These are phyloP conservation scores for Rhynchospora tenuis DNA, from an alignment of 176 grass and related monocot species.

Conservation along the genomic window DNA sequence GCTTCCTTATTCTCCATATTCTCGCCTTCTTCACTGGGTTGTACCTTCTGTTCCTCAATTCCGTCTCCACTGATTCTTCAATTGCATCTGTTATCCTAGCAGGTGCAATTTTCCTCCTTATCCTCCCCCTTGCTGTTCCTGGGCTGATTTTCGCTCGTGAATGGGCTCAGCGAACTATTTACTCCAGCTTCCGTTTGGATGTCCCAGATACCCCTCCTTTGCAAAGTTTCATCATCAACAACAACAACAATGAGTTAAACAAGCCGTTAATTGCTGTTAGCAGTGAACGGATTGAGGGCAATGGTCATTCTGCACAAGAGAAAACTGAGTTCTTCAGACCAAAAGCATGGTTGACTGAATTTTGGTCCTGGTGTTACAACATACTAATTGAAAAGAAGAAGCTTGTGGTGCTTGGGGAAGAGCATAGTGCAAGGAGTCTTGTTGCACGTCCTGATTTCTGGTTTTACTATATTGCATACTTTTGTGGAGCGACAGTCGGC, in stretches of 20 bases:
- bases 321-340: background rate
- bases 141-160: conserved; percentile 20
- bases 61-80: conserved; percentile 29
- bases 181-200: conserved; percentile 15
- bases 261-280: conserved; percentile 25
- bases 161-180: conserved; percentile 38
- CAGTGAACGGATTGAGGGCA: background rate
- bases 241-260: background rate
- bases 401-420: conserved; percentile 46
- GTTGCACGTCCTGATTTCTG: conserved; percentile 65
- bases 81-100: conserved; percentile 44
- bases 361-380: conserved; percentile 20
- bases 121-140: conserved; percentile 53
- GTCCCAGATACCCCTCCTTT: conserved; percentile 15
- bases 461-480: conserved; percentile 85
- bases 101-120: conserved; percentile 60
- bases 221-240: conserved; percentile 11
- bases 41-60: conserved; percentile 65
- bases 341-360: background rate
- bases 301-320: background rate
- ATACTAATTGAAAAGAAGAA: conserved; percentile 31
- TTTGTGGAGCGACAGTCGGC: conserved; percentile 74
- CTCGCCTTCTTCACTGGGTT: conserved; percentile 69
- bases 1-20: conserved; percentile 68
- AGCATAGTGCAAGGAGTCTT: conserved; percentile 65